phyloP scores from a whole-genome alignment of 192 early-diverging fungal species.

The Coemansia sp. region DNA sequence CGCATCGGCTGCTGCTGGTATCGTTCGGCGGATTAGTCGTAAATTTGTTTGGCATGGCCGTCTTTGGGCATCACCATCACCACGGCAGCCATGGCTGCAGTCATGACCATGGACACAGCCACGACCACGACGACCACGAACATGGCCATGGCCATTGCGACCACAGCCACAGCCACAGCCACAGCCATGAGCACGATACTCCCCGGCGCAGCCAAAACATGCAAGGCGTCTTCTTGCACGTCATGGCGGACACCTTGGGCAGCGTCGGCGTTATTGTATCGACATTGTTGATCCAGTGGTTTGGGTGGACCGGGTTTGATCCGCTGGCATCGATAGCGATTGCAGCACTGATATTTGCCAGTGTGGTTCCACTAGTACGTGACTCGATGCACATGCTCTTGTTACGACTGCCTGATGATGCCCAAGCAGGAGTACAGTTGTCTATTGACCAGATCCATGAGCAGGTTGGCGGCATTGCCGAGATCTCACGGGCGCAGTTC shows the following conservation, averaged over 20 bases:
- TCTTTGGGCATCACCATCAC: slow-evolving; percentile 80
- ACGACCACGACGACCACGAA: slow-evolving; percentile 22
- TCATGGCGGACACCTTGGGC: slow-evolving; percentile 91
- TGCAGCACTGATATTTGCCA: slow-evolving; percentile 79
- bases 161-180: slow-evolving; percentile 28
- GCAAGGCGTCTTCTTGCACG: slow-evolving; percentile 92
- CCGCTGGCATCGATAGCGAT: slow-evolving; percentile 93
- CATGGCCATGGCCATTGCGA: slow-evolving; percentile 59
- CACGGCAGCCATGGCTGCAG: slow-evolving; percentile 60
- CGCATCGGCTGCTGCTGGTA: slow-evolving; percentile 78
- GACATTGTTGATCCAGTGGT: slow-evolving; percentile 79
- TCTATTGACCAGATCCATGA: slow-evolving; percentile 18
- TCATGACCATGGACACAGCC: slow-evolving; percentile 49
- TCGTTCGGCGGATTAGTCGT: slow-evolving; percentile 88
- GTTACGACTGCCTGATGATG: slow-evolving; percentile 40
- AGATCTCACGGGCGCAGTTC: slow-evolving; percentile 31
- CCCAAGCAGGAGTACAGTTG: slow-evolving; percentile 23
- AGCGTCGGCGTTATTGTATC: slow-evolving; percentile 96
- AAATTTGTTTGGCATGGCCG: slow-evolving; percentile 90
- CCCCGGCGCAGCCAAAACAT: slow-evolving; percentile 77
- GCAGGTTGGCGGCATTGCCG: slow-evolving; percentile 4
- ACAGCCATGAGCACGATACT: slow-evolving; percentile 42
- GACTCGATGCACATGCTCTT: slow-evolving; percentile 60
- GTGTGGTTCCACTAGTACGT: slow-evolving; percentile 79
- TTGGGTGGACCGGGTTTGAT: slow-evolving; percentile 95